phyloP scores from a whole-genome alignment of 1,284 basidiomycete genomes.

The Papiliotrema fonsecae region DNA sequence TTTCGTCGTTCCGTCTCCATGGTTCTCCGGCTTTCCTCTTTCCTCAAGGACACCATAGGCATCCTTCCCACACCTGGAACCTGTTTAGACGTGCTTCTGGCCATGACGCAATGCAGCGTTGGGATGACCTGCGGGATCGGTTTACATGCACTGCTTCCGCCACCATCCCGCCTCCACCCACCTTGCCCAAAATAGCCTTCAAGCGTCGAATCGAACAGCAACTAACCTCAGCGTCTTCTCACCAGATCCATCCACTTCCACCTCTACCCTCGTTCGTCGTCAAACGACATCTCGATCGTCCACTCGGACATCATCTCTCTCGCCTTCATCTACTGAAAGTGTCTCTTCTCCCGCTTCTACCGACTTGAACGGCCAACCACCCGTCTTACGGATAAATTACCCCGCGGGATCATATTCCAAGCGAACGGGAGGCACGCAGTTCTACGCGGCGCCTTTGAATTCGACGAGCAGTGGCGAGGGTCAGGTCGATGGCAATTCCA shows the following conservation, averaged over 20 bases:
- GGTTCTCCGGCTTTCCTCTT: too few relatives aligned
- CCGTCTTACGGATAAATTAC: slow-evolving; percentile 43
- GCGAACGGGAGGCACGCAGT: slow-evolving; percentile 47
- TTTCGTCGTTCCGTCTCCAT: too few relatives aligned
- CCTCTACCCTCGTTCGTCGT: slow-evolving; percentile 14
- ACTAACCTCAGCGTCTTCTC: slow-evolving; percentile 29
- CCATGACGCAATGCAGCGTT: too few relatives aligned
- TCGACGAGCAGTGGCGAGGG: slow-evolving; percentile 6
- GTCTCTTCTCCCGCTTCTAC: slow-evolving; percentile 20
- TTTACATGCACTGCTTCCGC: background rate
- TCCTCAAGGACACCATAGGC: too few relatives aligned
- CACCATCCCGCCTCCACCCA: background rate
- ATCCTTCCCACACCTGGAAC: too few relatives aligned
- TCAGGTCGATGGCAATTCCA: slow-evolving; percentile 11
- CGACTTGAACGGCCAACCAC: slow-evolving; percentile 16
- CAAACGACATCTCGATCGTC: slow-evolving; percentile 6
- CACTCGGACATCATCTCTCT: slow-evolving; percentile 5
- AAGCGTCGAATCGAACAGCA: too few relatives aligned
- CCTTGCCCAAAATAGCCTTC: background rate
- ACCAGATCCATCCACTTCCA: slow-evolving; percentile 23
- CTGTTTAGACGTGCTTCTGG: too few relatives aligned
- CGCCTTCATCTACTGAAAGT: slow-evolving; percentile 6
- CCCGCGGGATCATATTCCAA: slow-evolving; percentile 43
- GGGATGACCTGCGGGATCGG: too few relatives aligned
- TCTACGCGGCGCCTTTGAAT: slow-evolving; percentile 37